Evolutionary conservation across 140 eudicot species (phyloP).

Genomic region (Stevia rebaudiana): DNA sequence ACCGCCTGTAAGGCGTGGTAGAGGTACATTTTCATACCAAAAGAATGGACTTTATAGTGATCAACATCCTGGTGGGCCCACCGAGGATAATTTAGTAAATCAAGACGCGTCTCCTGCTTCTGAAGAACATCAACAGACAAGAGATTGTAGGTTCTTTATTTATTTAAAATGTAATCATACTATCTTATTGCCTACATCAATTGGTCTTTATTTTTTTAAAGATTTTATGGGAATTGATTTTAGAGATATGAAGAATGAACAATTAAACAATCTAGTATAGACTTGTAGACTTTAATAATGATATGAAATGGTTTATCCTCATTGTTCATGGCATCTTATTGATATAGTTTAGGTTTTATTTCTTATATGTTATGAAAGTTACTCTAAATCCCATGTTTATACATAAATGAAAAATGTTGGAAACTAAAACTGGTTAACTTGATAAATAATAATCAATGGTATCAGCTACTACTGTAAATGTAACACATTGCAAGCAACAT

Average conservation of each 20-base stretch:
- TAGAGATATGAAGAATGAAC: not conserved
- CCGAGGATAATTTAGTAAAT: slow-evolving; percentile 27
- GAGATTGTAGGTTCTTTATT: slow-evolving; percentile 40
- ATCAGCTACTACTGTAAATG: not conserved
- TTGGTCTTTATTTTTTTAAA: not conserved
- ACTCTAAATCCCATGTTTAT: not conserved
- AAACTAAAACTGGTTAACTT: not conserved
- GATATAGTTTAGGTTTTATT: not conserved
- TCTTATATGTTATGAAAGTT: not conserved
- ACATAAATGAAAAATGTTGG: not conserved
- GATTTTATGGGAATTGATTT: not conserved
- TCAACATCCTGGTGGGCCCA: slow-evolving; percentile 38
- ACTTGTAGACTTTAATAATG: not conserved
- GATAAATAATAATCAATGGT: not conserved
- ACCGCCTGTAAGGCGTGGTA: slow-evolving; percentile 62
- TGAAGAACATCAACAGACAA: slow-evolving; percentile 31
- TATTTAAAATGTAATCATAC: not conserved
- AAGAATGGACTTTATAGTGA: slow-evolving; percentile 69
- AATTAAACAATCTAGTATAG: not conserved
- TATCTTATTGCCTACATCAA: not conserved
- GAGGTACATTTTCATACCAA: slow-evolving; percentile 79
- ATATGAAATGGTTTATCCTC: not conserved
- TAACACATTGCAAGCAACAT: not conserved
- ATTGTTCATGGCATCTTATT: not conserved
- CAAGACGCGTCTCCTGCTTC: slow-evolving; percentile 26